Base-by-base conservation (phyloP, 805 yeast species). In the Ogataea nitratoaversa region DNA sequence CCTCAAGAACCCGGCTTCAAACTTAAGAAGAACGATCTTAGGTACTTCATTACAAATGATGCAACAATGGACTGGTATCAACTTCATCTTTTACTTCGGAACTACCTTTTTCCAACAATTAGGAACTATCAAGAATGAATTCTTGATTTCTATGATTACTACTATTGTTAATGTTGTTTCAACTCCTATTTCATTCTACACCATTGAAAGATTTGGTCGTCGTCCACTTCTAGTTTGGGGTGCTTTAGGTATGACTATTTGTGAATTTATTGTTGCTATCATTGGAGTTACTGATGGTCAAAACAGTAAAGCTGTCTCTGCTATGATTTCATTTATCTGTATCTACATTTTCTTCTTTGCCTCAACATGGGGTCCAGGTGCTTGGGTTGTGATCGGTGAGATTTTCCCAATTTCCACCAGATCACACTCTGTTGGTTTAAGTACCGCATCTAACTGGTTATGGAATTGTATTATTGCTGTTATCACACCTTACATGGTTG, bases 291-390 rank as follows among this genome's bases (percentile, higher is more conserved):
- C 50, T 25, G 62, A 60, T 39, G 60, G 57, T 24, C 38, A 48
- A 14, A 54, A 57, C 46, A 41, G 38, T 2, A 43, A 46, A 16
- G 59, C 66, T 20, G 63, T 57, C 40, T 47, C 44, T 32, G 66
- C 65, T 17, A 58, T 63, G 63, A 56, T 64, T 45, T 42, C 66
- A 8, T 71, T 76, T 54, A 67, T 74, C 41, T 76, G 81, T 57
- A 59, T 72, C 30, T 86, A 82, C 58, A 81, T 86, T 50, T 79
- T 82, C 40, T 80, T 81, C 59, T 83, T 84, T 66, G 95, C 93
- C 8, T 72, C 86, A 4, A 76, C 91, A 19, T 86, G 93, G 91
- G 91, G 91, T 59, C 89, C 93, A 30, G 78, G 76, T 45, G 79
- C 77, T 30, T 85, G 91, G 90, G 85, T 77, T 35, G 61, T 76